Evolutionary conservation across 1,284 basidiomycete genomes (phyloP).

Genomic region (Cutaneotrichosporon arboriforme): DNA sequence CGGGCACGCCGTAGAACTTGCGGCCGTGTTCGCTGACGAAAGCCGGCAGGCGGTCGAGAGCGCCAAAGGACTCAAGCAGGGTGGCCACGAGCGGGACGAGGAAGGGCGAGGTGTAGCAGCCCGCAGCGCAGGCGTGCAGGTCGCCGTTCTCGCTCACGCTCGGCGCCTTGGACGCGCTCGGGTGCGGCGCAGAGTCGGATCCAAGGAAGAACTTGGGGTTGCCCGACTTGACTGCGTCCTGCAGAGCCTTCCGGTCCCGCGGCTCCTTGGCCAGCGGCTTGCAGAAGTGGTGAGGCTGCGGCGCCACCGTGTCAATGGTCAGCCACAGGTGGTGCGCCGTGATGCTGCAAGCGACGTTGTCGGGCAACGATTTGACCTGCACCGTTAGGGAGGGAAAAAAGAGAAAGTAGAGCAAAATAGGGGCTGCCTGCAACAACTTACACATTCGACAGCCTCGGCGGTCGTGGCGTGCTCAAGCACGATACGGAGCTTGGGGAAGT

Average conservation of each 20-base stretch:
- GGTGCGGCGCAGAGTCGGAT: constrained; percentile 94
- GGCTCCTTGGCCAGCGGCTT: constrained; percentile 98
- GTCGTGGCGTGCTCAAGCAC: constrained; percentile 99
- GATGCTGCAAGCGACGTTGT: constrained; percentile 92
- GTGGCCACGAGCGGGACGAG: constrained; percentile 73
- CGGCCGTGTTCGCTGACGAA: constrained; percentile 76
- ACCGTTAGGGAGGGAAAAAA: not conserved
- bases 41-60: constrained; percentile 68
- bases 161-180: constrained; percentile 70
- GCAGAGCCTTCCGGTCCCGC: constrained; percentile 79
- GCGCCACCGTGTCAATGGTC: constrained; percentile 96
- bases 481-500: constrained; percentile 89
- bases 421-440: constrained; percentile 12
- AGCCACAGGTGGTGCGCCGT: constrained; percentile 94
- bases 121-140: constrained; percentile 76
- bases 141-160: constrained; percentile 26
- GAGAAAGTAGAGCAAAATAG: not conserved
- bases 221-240: constrained; percentile 73
- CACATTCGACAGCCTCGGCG: constrained; percentile 84
- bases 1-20: constrained; percentile 63
- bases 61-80: constrained; percentile 79
- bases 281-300: constrained; percentile 93
- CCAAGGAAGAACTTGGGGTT: constrained; percentile 97
- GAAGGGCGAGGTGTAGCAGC: constrained; percentile 86
- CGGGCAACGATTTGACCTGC: constrained; percentile 66